phyloP scores from a whole-genome alignment of 805 yeast species.

The Wickerhamomyces kurtzmanii region DNA sequence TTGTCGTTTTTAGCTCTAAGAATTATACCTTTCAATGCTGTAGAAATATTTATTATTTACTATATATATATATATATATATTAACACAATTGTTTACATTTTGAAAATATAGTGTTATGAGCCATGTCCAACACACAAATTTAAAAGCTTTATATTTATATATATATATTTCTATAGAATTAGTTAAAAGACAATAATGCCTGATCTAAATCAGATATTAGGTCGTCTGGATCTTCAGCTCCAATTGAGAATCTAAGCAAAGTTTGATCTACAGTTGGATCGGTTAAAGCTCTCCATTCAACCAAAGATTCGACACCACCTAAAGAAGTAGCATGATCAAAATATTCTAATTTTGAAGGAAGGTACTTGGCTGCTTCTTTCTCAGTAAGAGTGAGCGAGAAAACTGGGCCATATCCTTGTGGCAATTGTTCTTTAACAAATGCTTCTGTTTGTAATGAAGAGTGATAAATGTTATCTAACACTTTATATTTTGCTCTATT shows the following conservation, averaged over 20 bases:
- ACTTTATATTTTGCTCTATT: conserved; percentile 38
- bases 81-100: no score
- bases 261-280: conserved; percentile 41
- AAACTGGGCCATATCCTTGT: conserved; percentile 66
- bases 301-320: conserved; percentile 89
- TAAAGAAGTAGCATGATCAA: conserved; percentile 86
- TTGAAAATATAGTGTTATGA: no score
- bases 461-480: conserved; percentile 50
- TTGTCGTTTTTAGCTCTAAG: no score
- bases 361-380: conserved; percentile 49
- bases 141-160: no score
- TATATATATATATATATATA: no score
- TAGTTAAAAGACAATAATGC: conserved; percentile 28
- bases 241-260: conserved; percentile 75
- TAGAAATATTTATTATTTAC: no score
- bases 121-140: no score
- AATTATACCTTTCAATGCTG: no score
- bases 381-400: conserved; percentile 45
- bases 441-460: conserved; percentile 65
- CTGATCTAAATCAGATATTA: conserved; percentile 61
- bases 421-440: conserved; percentile 59
- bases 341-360: conserved; percentile 57
- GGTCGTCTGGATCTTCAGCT: conserved; percentile 65
- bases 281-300: conserved; percentile 83
- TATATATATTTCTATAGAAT: no score